Evolutionary conservation across 139 green algal genomes (phyloP).

Genomic region (Deuterostichococcus epilithicus): DNA sequence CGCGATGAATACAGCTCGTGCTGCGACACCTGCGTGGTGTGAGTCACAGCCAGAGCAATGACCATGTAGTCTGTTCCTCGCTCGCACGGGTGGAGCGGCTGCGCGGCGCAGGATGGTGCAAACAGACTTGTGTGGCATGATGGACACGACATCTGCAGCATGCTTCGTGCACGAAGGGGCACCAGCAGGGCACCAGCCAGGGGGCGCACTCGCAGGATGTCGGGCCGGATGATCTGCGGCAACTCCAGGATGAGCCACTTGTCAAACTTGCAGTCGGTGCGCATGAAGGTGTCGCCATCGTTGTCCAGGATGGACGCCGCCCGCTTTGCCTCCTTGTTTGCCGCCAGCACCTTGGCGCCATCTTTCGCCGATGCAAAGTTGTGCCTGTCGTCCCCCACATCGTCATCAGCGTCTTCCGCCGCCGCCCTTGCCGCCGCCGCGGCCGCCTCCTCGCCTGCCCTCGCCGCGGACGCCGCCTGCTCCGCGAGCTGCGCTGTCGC

Average conservation of each 20-base stretch:
- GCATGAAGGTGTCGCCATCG: conserved; percentile 80
- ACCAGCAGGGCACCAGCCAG: background rate
- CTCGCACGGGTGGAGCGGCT: too few relatives aligned
- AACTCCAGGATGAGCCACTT: conserved; percentile 87
- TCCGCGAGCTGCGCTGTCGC: background rate
- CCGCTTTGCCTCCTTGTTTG: conserved; percentile 72
- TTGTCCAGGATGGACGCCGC: conserved; percentile 66
- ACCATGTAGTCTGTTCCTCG: background rate
- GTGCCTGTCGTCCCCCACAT: conserved; percentile 20
- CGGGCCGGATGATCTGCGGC: conserved; percentile 51
- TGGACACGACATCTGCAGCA: too few relatives aligned
- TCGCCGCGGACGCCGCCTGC: background rate
- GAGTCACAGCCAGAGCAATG: background rate
- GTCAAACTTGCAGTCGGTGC: conserved; percentile 67
- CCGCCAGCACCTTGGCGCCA: conserved; percentile 70
- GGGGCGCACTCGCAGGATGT: conserved; percentile 6
- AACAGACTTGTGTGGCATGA: too few relatives aligned
- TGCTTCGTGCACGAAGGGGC: too few relatives aligned
- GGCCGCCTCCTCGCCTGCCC: background rate
- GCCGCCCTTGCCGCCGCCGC: too few relatives aligned
- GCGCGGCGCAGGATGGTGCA: too few relatives aligned
- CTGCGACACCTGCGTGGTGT: conserved; percentile 49
- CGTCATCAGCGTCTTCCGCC: background rate
- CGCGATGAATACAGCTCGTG: conserved; percentile 81
- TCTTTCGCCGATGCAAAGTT: conserved; percentile 49